These are phyloP conservation scores for Didymella keratinophila DNA, from an alignment of 2,329 filamentous ascomycete genomes.

Conservation along the genomic window DNA sequence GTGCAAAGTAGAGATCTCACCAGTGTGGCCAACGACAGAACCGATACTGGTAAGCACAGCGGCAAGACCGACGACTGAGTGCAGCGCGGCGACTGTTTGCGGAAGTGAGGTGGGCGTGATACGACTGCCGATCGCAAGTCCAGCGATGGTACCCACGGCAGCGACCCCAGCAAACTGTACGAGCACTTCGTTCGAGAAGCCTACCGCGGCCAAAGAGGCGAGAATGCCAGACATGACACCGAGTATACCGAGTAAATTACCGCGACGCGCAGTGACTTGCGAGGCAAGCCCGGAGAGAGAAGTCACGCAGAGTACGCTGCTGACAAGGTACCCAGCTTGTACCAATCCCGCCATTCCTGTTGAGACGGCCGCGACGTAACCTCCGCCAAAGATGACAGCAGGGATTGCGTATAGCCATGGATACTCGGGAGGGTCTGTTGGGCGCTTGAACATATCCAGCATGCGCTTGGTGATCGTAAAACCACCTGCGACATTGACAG, in stretches of 20 bases:
- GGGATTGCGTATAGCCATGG: conserved; percentile 86
- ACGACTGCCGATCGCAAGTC: conserved; percentile 79
- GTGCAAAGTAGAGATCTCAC: conserved; percentile 79
- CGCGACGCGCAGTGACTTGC: conserved; percentile 81
- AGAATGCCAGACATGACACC: conserved; percentile 85
- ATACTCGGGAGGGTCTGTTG: conserved; percentile 87
- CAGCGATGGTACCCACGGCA: conserved; percentile 71
- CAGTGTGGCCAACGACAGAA: conserved; percentile 78
- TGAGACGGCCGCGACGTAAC: conserved; percentile 79
- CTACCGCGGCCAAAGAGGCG: conserved; percentile 80
- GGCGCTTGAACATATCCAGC: conserved; percentile 72
- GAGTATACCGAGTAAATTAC: conserved; percentile 85
- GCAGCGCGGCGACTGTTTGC: conserved; percentile 86
- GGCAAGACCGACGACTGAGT: conserved; percentile 88
- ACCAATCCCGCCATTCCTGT: conserved; percentile 85
- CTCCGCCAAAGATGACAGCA: conserved; percentile 77
- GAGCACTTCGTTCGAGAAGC: conserved; percentile 79
- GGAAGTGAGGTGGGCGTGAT: conserved; percentile 89
- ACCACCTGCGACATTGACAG: conserved; percentile 87
- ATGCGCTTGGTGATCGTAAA: conserved; percentile 94
- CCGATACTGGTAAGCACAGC: conserved; percentile 89
- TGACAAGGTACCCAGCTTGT: conserved; percentile 86
- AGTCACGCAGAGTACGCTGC: conserved; percentile 80
- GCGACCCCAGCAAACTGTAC: conserved; percentile 82
- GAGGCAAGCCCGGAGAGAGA: conserved; percentile 84